Base-by-base conservation (phyloP, 257 asterid genomes). In the Primulina tabacum region DNA sequence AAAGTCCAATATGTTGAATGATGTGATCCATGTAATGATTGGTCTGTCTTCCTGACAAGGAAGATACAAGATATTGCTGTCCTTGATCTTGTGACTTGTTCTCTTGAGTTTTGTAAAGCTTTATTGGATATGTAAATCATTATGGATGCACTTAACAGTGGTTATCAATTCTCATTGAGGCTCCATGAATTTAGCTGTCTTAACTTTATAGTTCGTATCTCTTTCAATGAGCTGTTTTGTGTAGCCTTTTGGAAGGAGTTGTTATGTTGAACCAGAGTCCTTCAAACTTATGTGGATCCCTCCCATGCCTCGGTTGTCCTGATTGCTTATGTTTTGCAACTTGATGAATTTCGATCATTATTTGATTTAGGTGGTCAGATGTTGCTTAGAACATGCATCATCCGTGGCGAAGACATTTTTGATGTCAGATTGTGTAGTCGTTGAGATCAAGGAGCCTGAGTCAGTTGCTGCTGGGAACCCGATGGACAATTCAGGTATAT, bases 381-480 rank as follows among this genome's bases (percentile, higher is more conserved):
- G 99, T 73, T 94, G 99, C 83, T 74, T 94, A 30, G 99, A 94
- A 71, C 99, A 94, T 7, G 97, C 99, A 4, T 77, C 99, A 26
- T 94, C 99, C 0, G 99, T 94, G 68, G 96, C 99, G 0, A 94
- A 89, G 88, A 94, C 97, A 47, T 94, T 94, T 75, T 86, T 94
- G 87, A 94, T 91, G 96, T 94, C 99, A 0, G 99, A 94, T 63
- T 89, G 96, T 9, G 99, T 94, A 16, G 99, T 94, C 8, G 97
- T 91, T 53, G 99, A 94, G 85, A 94, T 94, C 59, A 94, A 94
- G 87, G 99, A 86, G 81, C 82, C 96, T 0, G 96, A 94, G 59
- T 90, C 95, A 56, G 95, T 52, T 62, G 83, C 59, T 26, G 84
- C 81, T 2, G 96, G 79, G 6, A 94, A 67, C 82, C 99, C 99